A percentile compares a stretch with the other conserved stretches of the same genome.
These are phyloP conservation scores for Lodderomyces margitis DNA, from an alignment of 1,139 yeast genomes.

Conservation along the genomic window DNA sequence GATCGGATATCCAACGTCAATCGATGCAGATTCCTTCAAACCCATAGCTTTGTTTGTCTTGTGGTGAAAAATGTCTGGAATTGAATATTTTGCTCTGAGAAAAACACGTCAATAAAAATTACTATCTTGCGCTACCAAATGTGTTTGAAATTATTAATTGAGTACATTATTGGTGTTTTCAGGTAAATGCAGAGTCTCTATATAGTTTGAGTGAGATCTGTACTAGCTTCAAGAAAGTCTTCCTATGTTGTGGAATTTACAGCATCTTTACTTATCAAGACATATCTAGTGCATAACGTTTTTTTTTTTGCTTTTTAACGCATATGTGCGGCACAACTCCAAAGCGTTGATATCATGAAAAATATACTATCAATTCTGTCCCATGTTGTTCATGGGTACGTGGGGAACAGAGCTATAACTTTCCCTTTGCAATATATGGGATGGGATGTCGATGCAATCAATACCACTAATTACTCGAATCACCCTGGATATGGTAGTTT, in stretches of 20 bases:
- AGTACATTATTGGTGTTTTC: no score
- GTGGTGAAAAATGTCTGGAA: not conserved
- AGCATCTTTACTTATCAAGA: no score
- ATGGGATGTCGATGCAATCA: constrained; percentile 44
- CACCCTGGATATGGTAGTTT: constrained; percentile 47
- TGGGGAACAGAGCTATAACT: constrained; percentile 41
- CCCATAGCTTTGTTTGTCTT: not conserved
- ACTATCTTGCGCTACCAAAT: constrained; percentile 1
- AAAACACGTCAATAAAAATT: not conserved
- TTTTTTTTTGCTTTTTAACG: not conserved
- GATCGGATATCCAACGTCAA: constrained; percentile 76
- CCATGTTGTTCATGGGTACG: constrained; percentile 48
- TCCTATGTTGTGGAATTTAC: no score
- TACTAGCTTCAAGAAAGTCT: no score
- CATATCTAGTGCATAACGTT: no score
- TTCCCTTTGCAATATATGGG: constrained; percentile 45
- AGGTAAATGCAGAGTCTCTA: no score
- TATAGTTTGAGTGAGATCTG: no score
- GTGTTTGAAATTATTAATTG: not conserved
- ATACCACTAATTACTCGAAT: constrained; percentile 43
- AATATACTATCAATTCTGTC: constrained; percentile 39
- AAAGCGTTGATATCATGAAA: constrained; percentile 8
- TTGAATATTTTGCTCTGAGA: not conserved
- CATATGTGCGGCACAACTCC: not conserved
- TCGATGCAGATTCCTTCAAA: constrained; percentile 28